Evolutionary conservation across 2,329 filamentous ascomycete genomes (phyloP).

Genomic region (Hypoxylon sp.): DNA sequence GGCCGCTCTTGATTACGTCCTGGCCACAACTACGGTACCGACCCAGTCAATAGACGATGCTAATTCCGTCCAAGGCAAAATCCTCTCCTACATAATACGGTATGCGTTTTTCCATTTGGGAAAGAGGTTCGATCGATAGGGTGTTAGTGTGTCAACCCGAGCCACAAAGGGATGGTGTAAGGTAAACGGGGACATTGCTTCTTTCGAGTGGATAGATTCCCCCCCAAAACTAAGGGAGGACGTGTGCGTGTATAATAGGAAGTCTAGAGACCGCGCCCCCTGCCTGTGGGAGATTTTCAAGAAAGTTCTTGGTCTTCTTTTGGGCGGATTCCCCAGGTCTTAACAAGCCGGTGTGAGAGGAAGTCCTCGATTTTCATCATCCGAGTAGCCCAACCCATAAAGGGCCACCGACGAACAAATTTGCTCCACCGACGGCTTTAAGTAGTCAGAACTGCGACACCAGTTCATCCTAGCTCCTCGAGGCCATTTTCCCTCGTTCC

Average conservation of each 20-base stretch:
- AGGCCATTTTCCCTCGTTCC: slow-evolving; percentile 4
- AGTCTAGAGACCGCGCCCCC: slow-evolving; percentile 34
- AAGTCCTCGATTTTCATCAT: slow-evolving; percentile 34
- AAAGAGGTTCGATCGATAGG: slow-evolving; percentile 45
- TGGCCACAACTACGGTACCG: slow-evolving; percentile 36
- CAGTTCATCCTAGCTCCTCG: slow-evolving; percentile 28
- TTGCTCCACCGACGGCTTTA: slow-evolving; percentile 42
- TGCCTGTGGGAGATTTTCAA: slow-evolving; percentile 35
- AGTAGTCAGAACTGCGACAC: slow-evolving; percentile 38
- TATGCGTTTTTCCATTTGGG: slow-evolving; percentile 42
- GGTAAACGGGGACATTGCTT: slow-evolving; percentile 18
- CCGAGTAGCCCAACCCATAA: slow-evolving; percentile 38
- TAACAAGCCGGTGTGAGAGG: slow-evolving; percentile 27
- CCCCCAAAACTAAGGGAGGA: slow-evolving; percentile 26
- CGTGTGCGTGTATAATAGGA: slow-evolving; percentile 44
- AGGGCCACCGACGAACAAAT: slow-evolving; percentile 40
- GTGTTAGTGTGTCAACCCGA: slow-evolving; percentile 49
- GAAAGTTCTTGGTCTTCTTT: slow-evolving; percentile 36
- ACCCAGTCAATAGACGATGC: slow-evolving; percentile 36
- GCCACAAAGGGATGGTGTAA: slow-evolving; percentile 40
- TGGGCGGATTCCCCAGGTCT: slow-evolving; percentile 32
- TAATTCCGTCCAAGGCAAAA: slow-evolving; percentile 31
- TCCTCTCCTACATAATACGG: slow-evolving; percentile 35
- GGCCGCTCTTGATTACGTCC: slow-evolving; percentile 37
- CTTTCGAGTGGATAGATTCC: slow-evolving; percentile 22